Evolutionary conservation across 495 filamentous ascomycete genomes (phyloP).

Genomic region (Podospora conica): DNA sequence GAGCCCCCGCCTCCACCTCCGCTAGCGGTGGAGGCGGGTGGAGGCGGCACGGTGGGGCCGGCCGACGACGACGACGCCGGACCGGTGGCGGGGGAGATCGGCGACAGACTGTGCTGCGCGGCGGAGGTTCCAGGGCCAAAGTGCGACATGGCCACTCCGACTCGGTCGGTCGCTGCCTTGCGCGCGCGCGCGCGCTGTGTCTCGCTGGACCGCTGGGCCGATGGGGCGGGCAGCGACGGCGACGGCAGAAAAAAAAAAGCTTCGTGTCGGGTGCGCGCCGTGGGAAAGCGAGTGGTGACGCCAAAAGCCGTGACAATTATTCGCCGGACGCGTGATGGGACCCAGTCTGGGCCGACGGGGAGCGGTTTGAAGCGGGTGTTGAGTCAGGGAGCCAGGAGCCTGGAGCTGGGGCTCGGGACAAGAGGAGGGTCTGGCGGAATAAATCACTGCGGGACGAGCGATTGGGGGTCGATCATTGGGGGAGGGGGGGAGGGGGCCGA

Average conservation of each 20-base stretch:
- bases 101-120: conserved; percentile 24
- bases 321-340: not conserved
- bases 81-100: conserved; percentile 24
- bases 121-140: conserved; percentile 24
- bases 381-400: conserved; percentile 11
- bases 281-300: not conserved
- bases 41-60: conserved; percentile 16
- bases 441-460: not conserved
- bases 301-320: conserved; percentile 5
- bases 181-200: not conserved
- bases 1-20: conserved; percentile 5
- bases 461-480: not conserved
- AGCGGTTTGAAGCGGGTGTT: conserved; percentile 29
- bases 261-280: not conserved
- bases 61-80: conserved; percentile 19
- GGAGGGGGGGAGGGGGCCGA: not conserved
- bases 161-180: too few relatives aligned
- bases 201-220: not conserved
- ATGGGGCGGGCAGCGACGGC: not conserved
- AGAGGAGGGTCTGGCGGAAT: not conserved
- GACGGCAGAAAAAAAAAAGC: not conserved
- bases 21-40: conserved; percentile 4
- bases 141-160: conserved; percentile 23
- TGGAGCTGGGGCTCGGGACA: conserved; percentile 18
- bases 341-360: conserved; percentile 9